These are phyloP conservation scores for Pseudogymnoascus sp. DNA, from an alignment of 2,329 filamentous ascomycete genomes.

Conservation along the genomic window DNA sequence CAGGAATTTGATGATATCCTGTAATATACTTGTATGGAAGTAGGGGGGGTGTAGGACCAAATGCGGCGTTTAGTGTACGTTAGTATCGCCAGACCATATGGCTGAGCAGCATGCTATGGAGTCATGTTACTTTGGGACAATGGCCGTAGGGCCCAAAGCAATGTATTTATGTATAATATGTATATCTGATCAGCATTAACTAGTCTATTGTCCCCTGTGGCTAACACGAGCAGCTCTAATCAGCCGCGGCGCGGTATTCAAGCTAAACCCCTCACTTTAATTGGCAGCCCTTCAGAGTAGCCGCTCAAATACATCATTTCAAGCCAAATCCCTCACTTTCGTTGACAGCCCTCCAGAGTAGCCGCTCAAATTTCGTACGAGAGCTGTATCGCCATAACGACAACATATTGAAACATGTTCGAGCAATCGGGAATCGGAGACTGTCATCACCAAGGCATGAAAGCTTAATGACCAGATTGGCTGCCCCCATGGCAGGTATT, in stretches of 20 bases:
- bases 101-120: conserved; percentile 8
- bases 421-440: conserved; percentile 71
- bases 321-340: conserved; percentile 91
- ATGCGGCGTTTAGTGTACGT: conserved; percentile 10
- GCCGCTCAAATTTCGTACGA: conserved; percentile 58
- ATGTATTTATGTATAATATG: not conserved
- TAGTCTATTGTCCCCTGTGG: not conserved
- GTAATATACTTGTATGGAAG: conserved; percentile 1
- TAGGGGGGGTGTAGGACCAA: conserved; percentile 4
- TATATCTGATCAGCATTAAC: not conserved
- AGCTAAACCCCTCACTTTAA: too few relatives aligned
- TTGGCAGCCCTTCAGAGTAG: not conserved
- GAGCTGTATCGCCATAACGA: conserved; percentile 67
- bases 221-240: not conserved
- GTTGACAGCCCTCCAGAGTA: conserved; percentile 78
- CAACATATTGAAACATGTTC: conserved; percentile 86
- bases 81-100: conserved; percentile 4
- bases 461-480: conserved; percentile 69
- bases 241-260: too few relatives aligned
- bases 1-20: conserved; percentile 13
- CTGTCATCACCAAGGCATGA: conserved; percentile 68
- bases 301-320: conserved; percentile 44
- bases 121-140: conserved; percentile 9
- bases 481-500: conserved; percentile 80
- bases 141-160: not conserved